Percentiles rank a stretch among this genome's conserved stretches.
Evolutionary conservation across 140 eudicot species (phyloP).

Genomic region (Ambrosia hybrid): DNA sequence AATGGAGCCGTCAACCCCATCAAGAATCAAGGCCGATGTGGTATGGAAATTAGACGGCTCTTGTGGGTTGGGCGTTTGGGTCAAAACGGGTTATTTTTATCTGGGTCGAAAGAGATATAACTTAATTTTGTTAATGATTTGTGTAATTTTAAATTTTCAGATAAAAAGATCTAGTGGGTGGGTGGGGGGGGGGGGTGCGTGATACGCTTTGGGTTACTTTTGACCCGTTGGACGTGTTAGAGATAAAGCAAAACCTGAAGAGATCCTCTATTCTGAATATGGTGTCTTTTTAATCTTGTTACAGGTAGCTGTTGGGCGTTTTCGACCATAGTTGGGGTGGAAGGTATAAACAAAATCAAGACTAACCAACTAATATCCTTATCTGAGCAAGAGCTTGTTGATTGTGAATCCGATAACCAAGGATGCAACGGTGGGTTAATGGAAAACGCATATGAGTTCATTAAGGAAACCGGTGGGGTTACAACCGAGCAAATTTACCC

Average conservation of each 20-base stretch:
- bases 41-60: constrained; percentile 29
- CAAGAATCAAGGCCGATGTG: constrained; percentile 86
- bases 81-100: background rate
- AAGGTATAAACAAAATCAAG: constrained; percentile 84
- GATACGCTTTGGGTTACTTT: background rate
- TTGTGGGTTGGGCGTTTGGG: constrained; percentile 3
- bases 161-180: background rate
- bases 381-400: constrained; percentile 91
- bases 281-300: constrained; percentile 5
- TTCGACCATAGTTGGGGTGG: constrained; percentile 81
- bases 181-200: too few species aligned
- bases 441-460: constrained; percentile 76
- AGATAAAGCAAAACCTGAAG: background rate
- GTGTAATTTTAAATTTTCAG: background rate
- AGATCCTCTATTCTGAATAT: background rate
- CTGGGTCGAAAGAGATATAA: background rate
- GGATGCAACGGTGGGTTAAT: constrained; percentile 85
- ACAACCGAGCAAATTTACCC: constrained; percentile 71
- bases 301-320: constrained; percentile 96
- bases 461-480: constrained; percentile 67
- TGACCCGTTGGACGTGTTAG: background rate
- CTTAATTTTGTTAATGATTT: background rate
- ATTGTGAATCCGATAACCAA: constrained; percentile 61
- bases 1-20: constrained; percentile 75
- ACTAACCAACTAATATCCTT: constrained; percentile 65